These are phyloP conservation scores for Colletotrichum gloeosporioides DNA, from an alignment of 2,329 filamentous ascomycete species.

Conservation along the genomic window DNA sequence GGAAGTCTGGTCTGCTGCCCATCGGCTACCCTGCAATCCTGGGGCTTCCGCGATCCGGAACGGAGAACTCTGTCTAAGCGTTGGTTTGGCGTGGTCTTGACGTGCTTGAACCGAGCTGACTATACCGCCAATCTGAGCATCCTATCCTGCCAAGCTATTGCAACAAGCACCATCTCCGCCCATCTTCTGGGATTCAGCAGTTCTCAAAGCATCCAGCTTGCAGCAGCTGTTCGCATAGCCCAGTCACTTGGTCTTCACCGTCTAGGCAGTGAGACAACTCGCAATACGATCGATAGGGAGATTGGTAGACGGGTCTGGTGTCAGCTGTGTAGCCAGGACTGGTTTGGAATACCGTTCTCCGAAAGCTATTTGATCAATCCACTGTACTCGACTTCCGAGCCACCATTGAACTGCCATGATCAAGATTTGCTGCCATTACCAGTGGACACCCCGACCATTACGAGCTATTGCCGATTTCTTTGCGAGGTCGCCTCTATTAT, in stretches of 20 bases:
- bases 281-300: background rate
- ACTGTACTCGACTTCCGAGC: conserved; percentile 35
- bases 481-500: conserved; percentile 36
- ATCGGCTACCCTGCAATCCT: background rate
- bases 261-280: conserved; percentile 30
- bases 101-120: background rate
- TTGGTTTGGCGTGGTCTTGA: background rate
- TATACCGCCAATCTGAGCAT: background rate
- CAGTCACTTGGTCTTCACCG: conserved; percentile 52
- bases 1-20: background rate
- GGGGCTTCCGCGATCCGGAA: background rate
- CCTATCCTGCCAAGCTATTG: background rate
- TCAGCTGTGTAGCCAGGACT: background rate
- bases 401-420: conserved; percentile 40
- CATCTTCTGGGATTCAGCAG: conserved; percentile 54
- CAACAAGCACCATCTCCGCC: conserved; percentile 27
- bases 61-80: background rate
- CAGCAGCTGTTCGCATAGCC: conserved; percentile 49
- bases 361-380: conserved; percentile 32
- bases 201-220: conserved; percentile 49
- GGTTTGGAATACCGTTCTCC: background rate
- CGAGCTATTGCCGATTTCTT: conserved; percentile 33
- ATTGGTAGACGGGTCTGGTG: background rate
- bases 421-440: conserved; percentile 27
- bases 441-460: conserved; percentile 27